Evolutionary conservation across 495 filamentous ascomycete species (phyloP).

Genomic region (Aspergillus affinis): DNA sequence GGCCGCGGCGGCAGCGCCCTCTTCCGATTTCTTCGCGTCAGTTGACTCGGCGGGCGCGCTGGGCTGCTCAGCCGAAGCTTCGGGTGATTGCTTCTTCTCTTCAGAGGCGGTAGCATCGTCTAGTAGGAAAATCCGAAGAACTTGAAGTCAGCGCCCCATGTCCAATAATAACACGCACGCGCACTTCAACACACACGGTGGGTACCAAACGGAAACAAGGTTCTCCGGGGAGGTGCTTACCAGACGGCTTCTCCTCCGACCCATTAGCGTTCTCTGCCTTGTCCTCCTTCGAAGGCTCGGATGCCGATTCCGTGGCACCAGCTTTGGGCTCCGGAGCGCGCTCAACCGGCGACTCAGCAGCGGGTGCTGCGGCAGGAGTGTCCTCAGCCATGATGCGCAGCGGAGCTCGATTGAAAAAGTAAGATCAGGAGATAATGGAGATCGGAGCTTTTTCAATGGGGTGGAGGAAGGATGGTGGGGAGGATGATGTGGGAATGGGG

Average conservation of each 20-base stretch:
- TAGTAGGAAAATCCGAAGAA: conserved; percentile 10
- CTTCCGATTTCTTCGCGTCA: conserved; percentile 36
- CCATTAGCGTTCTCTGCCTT: conserved; percentile 31
- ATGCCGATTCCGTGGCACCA: conserved; percentile 18
- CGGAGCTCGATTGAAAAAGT: conserved; percentile 16
- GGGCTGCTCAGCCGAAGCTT: conserved; percentile 28
- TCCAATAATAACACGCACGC: conserved; percentile 1
- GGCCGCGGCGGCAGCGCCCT: conserved; percentile 25
- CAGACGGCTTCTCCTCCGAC: conserved; percentile 32
- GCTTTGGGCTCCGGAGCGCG: conserved; percentile 33
- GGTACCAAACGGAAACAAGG: neutral
- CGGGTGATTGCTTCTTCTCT: conserved; percentile 32
- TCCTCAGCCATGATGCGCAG: conserved; percentile 47
- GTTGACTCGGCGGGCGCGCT: conserved; percentile 25
- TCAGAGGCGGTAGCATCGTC: conserved; percentile 28
- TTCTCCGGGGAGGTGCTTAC: conserved; percentile 25
- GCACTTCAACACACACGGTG: neutral
- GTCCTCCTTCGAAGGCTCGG: conserved; percentile 30
- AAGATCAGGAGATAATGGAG: conserved; percentile 15
- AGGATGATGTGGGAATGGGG: conserved; percentile 23
- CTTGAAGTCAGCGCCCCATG: conserved; percentile 1
- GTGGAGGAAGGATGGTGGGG: conserved; percentile 14
- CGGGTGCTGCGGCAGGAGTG: conserved; percentile 35
- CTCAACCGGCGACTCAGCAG: conserved; percentile 35
- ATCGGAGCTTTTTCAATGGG: conserved; percentile 15